These are phyloP conservation scores for Rhizopus sp. DNA, from an alignment of 371 early-diverging fungal genomes.

Conservation along the genomic window DNA sequence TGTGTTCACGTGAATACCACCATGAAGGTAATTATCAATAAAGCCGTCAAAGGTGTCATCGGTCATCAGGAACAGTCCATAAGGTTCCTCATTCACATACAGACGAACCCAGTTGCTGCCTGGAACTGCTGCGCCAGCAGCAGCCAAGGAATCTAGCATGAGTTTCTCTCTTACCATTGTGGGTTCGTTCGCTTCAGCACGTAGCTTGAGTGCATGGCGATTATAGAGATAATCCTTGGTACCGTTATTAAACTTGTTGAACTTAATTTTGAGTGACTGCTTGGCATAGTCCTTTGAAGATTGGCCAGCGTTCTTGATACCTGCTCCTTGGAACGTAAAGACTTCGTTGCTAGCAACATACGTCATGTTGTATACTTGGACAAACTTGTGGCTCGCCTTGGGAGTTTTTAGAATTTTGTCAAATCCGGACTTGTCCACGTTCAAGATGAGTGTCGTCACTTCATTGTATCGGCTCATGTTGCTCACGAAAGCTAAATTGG, in stretches of 20 bases:
- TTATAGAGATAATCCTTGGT: slow-evolving; percentile 31
- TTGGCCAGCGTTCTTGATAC: slow-evolving; percentile 52
- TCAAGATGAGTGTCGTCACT: slow-evolving; percentile 48
- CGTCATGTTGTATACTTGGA: slow-evolving; percentile 39
- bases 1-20: slow-evolving; percentile 22
- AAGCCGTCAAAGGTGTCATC: slow-evolving; percentile 55
- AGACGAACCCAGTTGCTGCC: slow-evolving; percentile 57
- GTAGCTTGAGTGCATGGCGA: slow-evolving; percentile 51
- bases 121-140: slow-evolving; percentile 55
- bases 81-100: slow-evolving; percentile 50
- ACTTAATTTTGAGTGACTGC: slow-evolving; percentile 53
- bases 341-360: slow-evolving; percentile 49
- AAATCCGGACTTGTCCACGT: slow-evolving; percentile 34
- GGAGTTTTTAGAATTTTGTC: slow-evolving; percentile 33
- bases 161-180: slow-evolving; percentile 52
- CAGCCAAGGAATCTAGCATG: slow-evolving; percentile 47
- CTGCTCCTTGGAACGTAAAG: slow-evolving; percentile 41
- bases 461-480: slow-evolving; percentile 34
- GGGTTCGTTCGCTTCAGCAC: slow-evolving; percentile 56
- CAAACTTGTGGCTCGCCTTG: slow-evolving; percentile 27
- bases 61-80: slow-evolving; percentile 55
- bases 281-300: slow-evolving; percentile 54
- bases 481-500: slow-evolving; percentile 26
- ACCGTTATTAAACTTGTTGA: slow-evolving; percentile 37
- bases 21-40: slow-evolving; percentile 43